These are phyloP conservation scores for Colletotrichum sp. DNA, from an alignment of 2,329 filamentous ascomycete species.

Conservation along the genomic window DNA sequence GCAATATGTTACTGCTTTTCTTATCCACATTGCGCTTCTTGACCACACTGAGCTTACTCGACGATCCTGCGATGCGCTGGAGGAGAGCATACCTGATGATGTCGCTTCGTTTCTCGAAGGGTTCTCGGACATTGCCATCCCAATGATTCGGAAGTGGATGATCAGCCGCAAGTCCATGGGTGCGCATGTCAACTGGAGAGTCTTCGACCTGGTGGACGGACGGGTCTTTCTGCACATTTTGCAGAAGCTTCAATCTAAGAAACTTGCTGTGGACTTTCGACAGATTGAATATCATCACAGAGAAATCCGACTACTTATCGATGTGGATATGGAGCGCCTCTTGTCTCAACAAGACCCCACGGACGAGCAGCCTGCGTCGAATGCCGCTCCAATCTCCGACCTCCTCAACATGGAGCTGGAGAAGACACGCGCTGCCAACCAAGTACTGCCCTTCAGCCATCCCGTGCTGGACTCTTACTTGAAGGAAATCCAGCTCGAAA, in stretches of 20 bases:
- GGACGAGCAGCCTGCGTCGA: not conserved
- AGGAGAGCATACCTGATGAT: not conserved
- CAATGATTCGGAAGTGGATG: not conserved
- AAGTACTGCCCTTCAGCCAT: constrained; percentile 52
- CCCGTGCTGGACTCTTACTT: constrained; percentile 51
- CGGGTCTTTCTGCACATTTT: not conserved
- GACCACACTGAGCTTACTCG: not conserved
- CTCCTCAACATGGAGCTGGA: not conserved
- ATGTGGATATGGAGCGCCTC: not conserved
- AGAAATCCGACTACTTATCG: not conserved
- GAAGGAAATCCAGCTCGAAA: constrained; percentile 42
- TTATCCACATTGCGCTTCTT: not conserved
- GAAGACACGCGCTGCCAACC: not conserved
- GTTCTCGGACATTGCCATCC: not conserved
- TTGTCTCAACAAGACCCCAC: not conserved
- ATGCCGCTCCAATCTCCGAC: not conserved
- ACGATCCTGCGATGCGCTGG: not conserved
- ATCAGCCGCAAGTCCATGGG: not conserved
- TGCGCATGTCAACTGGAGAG: not conserved
- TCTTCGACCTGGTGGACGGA: constrained; percentile 2
- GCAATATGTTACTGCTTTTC: not conserved
- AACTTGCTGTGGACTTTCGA: not conserved
- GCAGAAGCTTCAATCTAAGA: not conserved
- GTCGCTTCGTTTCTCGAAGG: not conserved
- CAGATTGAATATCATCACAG: not conserved